Conservation (phyloP, 2,329 filamentous ascomycete species). For the Trichoderma sp. region DNA sequence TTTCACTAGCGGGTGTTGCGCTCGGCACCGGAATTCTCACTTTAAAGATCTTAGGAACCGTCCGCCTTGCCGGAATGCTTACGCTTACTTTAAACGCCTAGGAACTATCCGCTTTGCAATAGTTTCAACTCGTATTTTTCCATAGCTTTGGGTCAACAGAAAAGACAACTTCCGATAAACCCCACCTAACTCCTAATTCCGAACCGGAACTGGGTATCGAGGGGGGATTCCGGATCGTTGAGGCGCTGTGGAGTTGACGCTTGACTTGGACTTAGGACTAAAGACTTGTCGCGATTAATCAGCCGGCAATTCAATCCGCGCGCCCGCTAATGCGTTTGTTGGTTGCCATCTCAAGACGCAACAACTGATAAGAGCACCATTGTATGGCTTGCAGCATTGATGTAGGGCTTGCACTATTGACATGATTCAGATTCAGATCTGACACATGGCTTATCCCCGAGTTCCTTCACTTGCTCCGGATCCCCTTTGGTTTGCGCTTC, state of each 20-base stretch:
- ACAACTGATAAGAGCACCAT: neutral
- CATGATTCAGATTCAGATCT: neutral
- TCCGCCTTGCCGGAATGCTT: neutral
- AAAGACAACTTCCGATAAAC: neutral
- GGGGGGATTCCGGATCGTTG: neutral
- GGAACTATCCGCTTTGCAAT: neutral
- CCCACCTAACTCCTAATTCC: neutral
- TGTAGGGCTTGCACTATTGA: neutral
- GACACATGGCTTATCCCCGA: neutral
- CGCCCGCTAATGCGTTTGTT: neutral
- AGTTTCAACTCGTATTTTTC: neutral
- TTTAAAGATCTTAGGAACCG: neutral
- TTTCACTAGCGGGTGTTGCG: neutral
- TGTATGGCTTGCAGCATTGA: neutral
- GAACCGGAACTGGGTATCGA: neutral
- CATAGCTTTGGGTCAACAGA: neutral
- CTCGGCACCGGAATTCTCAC: neutral
- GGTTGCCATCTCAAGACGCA: neutral
- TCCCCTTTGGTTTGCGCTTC: slow-evolving; percentile 70
- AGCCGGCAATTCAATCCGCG: neutral
- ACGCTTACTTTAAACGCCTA: neutral
- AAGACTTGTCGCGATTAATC: neutral
- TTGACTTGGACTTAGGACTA: neutral
- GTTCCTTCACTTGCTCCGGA: slow-evolving; percentile 54
- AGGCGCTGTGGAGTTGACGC: neutral